Percentiles rank a stretch among this genome's conserved stretches.
Conservation (phyloP, 2,329 filamentous ascomycete species). For the Paraphoma sp. region DNA sequence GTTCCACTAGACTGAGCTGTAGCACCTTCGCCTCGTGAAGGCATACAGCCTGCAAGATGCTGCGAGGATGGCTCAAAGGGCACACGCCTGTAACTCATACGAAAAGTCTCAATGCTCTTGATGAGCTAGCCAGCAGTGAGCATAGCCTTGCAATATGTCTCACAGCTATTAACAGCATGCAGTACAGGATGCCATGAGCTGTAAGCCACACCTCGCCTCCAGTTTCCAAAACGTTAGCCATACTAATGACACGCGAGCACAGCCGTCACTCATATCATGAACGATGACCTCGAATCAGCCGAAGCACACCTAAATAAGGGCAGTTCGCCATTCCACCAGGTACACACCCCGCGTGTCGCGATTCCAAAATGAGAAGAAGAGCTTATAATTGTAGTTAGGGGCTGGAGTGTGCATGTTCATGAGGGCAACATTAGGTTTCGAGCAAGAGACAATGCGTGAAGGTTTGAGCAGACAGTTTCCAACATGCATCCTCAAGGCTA, state of each 20-base stretch:
- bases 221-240: not conserved
- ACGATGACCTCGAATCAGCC: constrained; percentile 87
- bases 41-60: constrained; percentile 26
- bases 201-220: constrained; percentile 31
- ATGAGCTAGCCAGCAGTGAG: constrained; percentile 64
- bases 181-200: constrained; percentile 57
- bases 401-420: constrained; percentile 84
- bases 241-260: constrained; percentile 39
- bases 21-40: constrained; percentile 1
- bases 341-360: constrained; percentile 32
- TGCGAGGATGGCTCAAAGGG: constrained; percentile 48
- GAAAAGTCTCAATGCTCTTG: constrained; percentile 63
- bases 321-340: constrained; percentile 84
- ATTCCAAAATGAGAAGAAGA: not conserved
- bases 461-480: constrained; percentile 46
- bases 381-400: constrained; percentile 65
- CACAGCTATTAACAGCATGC: constrained; percentile 22
- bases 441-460: constrained; percentile 88
- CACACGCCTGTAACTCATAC: constrained; percentile 50
- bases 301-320: constrained; percentile 75
- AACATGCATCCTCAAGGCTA: constrained; percentile 3
- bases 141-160: not conserved
- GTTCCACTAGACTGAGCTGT: constrained; percentile 7
- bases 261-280: constrained; percentile 77
- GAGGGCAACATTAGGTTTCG: constrained; percentile 84